These are phyloP conservation scores for Wallacemonas collosoma DNA, from an alignment of 208 protist genomes.

Conservation along the genomic window DNA sequence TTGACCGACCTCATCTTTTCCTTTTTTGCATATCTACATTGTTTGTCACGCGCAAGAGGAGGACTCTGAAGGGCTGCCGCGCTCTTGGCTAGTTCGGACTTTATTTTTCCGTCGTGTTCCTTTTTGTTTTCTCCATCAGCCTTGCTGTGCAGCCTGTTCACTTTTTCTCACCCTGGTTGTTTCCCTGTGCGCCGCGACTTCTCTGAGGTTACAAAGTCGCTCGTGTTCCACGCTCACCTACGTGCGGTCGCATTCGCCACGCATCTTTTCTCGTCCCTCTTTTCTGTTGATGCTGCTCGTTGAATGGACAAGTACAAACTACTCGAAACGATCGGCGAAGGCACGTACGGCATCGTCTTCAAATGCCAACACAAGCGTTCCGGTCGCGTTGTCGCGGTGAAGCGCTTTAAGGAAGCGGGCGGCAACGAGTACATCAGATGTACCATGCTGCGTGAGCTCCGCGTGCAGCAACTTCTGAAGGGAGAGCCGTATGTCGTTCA, in stretches of 20 bases:
- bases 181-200: too few species aligned
- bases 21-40: too few species aligned
- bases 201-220: too few species aligned
- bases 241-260: neutral
- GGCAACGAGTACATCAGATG: constrained; percentile 85
- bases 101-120: too few species aligned
- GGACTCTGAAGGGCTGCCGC: too few species aligned
- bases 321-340: constrained; percentile 86
- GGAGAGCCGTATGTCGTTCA: constrained; percentile 92
- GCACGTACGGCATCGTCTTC: constrained; percentile 94
- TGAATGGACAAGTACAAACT: constrained; percentile 86
- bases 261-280: constrained; percentile 12
- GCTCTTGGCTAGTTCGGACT: too few species aligned
- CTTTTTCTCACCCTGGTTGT: too few species aligned
- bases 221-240: too few species aligned
- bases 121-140: too few species aligned
- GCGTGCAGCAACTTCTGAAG: constrained; percentile 86
- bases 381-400: constrained; percentile 89
- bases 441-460: constrained; percentile 93
- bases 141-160: too few species aligned
- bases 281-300: constrained; percentile 8
- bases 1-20: too few species aligned
- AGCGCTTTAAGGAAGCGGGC: constrained; percentile 94
- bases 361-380: constrained; percentile 88
- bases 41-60: too few species aligned